Evolutionary conservation across 2,329 filamentous ascomycete genomes (phyloP), one percentile per base, ranked within the genome.

Genomic region (Cladosporium sp.): DNA sequence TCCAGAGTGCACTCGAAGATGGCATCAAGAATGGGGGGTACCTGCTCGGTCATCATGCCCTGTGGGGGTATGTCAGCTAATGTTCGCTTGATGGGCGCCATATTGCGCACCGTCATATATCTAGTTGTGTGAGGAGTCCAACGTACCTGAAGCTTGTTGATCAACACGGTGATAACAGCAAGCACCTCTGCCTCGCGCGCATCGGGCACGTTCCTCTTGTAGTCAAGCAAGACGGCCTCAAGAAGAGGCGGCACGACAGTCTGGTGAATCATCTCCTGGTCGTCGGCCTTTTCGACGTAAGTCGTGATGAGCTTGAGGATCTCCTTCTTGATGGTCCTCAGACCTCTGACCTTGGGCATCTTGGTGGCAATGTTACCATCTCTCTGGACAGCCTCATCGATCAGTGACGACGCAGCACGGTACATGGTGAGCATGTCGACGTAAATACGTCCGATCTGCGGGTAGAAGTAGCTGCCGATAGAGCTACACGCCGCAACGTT

Each of bases 391-490:
- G 93, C 90, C 77, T 97, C 92, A 11, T 96, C 97, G 69, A 99
- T 99, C 70, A 99, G 87, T 75, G 92, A 88, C 77, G 94, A 98
- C n/a, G 94, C 95, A 49, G 94, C 95, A 61, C 93, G 91, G 79
- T 98, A 99, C 96, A 99, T 99, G 74, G 95, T 94, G 65, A 99
- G 83, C 94, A 99, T 98, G 77, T 99, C 95, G 71, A 96, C 89
- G 79, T 98, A 99, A 72, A 99, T 98, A 65, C 93, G 90, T 49
- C 94, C 95, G 72, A 99, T 97, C 77, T 99, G 95, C 14, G 95
- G 94, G 75, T 97, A 97, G 79, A 99, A 99, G 80, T 98, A 99
- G 62, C 92, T 89, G 37, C 96, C 95, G 66, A 99, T 95, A 0
- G 95, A 98, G 40, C 91, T 92, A 79, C 95, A 99, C 40, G 95